These are phyloP conservation scores for Coemansia javaensis DNA, from an alignment of 192 early-diverging fungal genomes.

Conservation along the genomic window DNA sequence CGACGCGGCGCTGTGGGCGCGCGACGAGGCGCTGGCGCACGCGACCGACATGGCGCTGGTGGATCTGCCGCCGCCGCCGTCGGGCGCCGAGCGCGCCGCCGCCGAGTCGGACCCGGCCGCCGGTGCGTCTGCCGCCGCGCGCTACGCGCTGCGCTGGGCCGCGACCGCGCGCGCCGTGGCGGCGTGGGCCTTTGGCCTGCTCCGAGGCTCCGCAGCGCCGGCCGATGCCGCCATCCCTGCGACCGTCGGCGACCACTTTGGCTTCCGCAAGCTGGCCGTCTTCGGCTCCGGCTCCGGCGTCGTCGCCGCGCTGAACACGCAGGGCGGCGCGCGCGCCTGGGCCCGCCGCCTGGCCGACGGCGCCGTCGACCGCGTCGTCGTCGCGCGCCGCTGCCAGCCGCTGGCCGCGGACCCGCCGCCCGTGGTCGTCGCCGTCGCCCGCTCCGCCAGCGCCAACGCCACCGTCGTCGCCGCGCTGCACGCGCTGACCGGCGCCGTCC, in stretches of 20 bases:
- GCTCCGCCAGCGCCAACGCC: conserved; percentile 10
- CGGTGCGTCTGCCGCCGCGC: conserved; percentile 53
- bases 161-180: conserved; percentile 32
- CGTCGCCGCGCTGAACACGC: conserved; percentile 77
- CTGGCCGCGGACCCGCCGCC: conserved; percentile 20
- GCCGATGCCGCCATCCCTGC: not conserved
- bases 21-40: conserved; percentile 80
- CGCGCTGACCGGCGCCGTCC: conserved; percentile 25
- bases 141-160: conserved; percentile 63
- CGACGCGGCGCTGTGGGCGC: conserved; percentile 63
- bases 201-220: conserved; percentile 11
- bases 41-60: conserved; percentile 66
- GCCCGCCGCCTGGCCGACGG: conserved; percentile 48
- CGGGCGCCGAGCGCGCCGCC: conserved; percentile 33
- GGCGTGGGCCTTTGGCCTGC: conserved; percentile 48
- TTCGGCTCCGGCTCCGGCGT: conserved; percentile 76
- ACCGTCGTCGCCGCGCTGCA: conserved; percentile 29
- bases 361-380: conserved; percentile 27
- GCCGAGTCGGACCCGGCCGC: conserved; percentile 50
- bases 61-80: conserved; percentile 68
- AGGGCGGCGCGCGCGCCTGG: conserved; percentile 76
- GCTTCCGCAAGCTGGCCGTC: conserved; percentile 85
- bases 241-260: conserved; percentile 50
- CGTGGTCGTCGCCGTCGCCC: conserved; percentile 33
- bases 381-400: conserved; percentile 29